A percentile compares a stretch with the other conserved stretches of the same genome.
phyloP scores from a whole-genome alignment of 331 rosid genomes.

The Quercus phellos region DNA sequence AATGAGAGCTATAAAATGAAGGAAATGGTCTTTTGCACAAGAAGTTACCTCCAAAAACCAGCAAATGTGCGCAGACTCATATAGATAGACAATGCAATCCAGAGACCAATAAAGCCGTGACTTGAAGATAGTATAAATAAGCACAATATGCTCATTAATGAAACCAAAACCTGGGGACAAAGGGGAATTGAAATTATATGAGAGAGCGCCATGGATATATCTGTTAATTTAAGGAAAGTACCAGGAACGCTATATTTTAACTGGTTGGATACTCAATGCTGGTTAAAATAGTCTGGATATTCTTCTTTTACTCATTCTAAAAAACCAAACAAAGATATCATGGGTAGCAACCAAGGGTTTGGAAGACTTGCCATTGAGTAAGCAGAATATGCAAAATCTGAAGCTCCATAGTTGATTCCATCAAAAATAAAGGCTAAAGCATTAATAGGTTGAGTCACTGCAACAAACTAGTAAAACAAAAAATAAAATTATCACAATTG shows the following conservation, averaged over 20 bases:
- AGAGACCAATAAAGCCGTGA: conserved; percentile 53
- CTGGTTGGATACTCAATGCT: background rate
- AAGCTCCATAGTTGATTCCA: conserved; percentile 82
- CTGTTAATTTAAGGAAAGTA: background rate
- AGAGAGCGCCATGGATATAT: background rate
- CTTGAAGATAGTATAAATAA: conserved; percentile 38
- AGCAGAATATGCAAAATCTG: conserved; percentile 83
- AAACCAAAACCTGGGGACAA: conserved; percentile 41
- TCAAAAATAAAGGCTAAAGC: conserved; percentile 76
- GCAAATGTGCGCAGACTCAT: conserved; percentile 52
- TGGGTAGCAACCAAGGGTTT: background rate
- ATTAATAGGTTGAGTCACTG: conserved; percentile 73
- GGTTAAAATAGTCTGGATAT: background rate
- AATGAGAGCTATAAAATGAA: background rate
- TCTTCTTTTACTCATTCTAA: background rate
- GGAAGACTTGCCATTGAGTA: conserved; percentile 58
- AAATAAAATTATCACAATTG: background rate
- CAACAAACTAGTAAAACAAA: conserved; percentile 55
- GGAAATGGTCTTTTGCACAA: background rate
- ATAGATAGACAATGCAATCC: conserved; percentile 53
- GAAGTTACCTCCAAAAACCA: conserved; percentile 45
- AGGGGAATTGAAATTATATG: background rate
- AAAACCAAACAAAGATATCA: conserved; percentile 3
- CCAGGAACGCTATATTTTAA: background rate
- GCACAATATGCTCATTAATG: conserved; percentile 41